Evolutionary conservation across 2,329 filamentous ascomycete species (phyloP).

Genomic region (Thelonectria discophora): DNA sequence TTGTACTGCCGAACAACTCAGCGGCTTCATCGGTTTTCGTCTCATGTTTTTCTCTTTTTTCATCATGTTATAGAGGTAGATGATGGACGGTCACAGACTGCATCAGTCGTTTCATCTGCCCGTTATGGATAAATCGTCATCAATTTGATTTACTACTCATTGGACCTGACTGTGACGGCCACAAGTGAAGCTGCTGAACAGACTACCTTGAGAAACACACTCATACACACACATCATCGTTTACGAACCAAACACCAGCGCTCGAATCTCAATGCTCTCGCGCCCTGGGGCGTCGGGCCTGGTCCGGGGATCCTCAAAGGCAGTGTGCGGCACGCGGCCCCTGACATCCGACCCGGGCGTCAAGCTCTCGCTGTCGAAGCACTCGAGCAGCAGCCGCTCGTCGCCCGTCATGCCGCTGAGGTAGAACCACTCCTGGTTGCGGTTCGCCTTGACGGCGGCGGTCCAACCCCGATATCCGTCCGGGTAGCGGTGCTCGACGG

Average conservation of each 20-base stretch:
- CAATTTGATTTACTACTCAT: slow-evolving; percentile 2
- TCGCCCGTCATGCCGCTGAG: slow-evolving; percentile 79
- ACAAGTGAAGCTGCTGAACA: neutral
- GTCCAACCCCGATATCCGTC: slow-evolving; percentile 76
- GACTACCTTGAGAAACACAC: neutral
- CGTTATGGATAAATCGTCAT: neutral
- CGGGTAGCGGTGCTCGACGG: slow-evolving; percentile 76
- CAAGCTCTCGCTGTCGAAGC: slow-evolving; percentile 73
- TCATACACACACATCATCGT: neutral
- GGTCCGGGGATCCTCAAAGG: slow-evolving; percentile 80
- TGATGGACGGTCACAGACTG: slow-evolving; percentile 23
- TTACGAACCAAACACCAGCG: slow-evolving; percentile 79
- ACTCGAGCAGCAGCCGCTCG: slow-evolving; percentile 80
- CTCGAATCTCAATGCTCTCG: slow-evolving; percentile 90
- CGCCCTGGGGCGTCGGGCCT: slow-evolving; percentile 73
- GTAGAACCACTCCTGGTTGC: slow-evolving; percentile 78
- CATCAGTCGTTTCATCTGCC: slow-evolving; percentile 15
- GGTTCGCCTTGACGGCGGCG: slow-evolving; percentile 70
- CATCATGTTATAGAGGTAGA: slow-evolving; percentile 36
- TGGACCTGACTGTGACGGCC: slow-evolving; percentile 7
- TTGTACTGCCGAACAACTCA: slow-evolving; percentile 4
- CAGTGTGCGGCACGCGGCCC: slow-evolving; percentile 74
- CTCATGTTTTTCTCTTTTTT: slow-evolving; percentile 14
- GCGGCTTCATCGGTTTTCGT: neutral
- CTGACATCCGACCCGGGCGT: slow-evolving; percentile 61